Evolutionary conservation across 129 eudicot genomes (phyloP), one percentile per base, ranked within the genome.

Genomic region (Ambrosia artemisiifolia): DNA sequence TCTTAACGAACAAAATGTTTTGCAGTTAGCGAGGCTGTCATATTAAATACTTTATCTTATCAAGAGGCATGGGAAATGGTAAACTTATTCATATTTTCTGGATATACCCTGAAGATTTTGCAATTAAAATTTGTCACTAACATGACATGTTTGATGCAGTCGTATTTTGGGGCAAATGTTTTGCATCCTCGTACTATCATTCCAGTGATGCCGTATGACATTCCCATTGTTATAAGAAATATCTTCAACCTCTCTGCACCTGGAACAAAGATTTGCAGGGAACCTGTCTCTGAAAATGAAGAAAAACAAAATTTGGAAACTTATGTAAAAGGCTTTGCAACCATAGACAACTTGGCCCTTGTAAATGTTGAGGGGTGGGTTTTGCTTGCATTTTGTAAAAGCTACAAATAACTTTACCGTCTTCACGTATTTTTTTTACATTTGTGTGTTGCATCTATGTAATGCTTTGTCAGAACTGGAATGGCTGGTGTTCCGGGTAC

Each of bases 11-110:
- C 14, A 69, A 47, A 33, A 30, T 75, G 4, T 67, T 72, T 59
- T 79, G 82, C 91, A 95, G 99, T 95, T 79, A 90, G 89, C 77
- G 99, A 95, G 82, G 99, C 99, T 77, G 99, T 90, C 75, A 81
- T 95, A 63, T 77, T 95, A 76, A 67, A 86, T 80, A 84, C 82
- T 50, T 76, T 90, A 69, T 90, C 99, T 38, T 95, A 95, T 83
- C 99, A 95, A 81, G 97, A 95, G 86, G 99, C 97, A 61, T 95
- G 99, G 99, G 99, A 95, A 85, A 95, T 95, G 99, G 99, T 95
- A 71, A 83, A 19, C 49, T 42, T 49, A 13, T 51, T 63, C n/a
- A 49, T 70, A 67, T 69, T 32, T 70, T 78, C 28, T 70, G 11
- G 17, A 50, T 61, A 63, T 77, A 70, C 56, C 30, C 5, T 59